Evolutionary conservation across 2,329 filamentous ascomycete genomes (phyloP).

Genomic region (Thielaviopsis musarum): DNA sequence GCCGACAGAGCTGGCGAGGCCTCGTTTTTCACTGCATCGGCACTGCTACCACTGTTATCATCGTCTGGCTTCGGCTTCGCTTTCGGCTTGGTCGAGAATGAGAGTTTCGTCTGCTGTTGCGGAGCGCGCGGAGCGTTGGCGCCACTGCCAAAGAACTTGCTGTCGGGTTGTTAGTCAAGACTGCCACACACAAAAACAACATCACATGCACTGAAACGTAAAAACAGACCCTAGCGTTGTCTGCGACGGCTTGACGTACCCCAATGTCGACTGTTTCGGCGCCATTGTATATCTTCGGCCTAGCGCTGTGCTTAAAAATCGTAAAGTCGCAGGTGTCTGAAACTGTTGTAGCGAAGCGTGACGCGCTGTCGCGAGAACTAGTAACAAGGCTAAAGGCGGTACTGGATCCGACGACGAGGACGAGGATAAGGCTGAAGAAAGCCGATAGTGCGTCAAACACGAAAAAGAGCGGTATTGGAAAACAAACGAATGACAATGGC

Average conservation of each 20-base stretch:
- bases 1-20: slow-evolving; percentile 1
- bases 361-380: not conserved
- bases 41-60: not conserved
- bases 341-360: not conserved
- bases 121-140: slow-evolving; percentile 32
- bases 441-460: not conserved
- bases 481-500: not conserved
- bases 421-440: not conserved
- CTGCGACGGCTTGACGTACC: slow-evolving; percentile 68
- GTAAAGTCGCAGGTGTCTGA: slow-evolving; percentile 1
- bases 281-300: slow-evolving; percentile 21
- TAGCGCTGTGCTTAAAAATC: slow-evolving; percentile 12
- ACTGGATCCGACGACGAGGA: not conserved
- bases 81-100: slow-evolving; percentile 48
- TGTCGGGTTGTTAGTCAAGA: slow-evolving; percentile 22
- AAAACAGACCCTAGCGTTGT: slow-evolving; percentile 52
- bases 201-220: not conserved
- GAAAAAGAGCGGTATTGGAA: not conserved
- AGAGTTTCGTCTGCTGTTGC: slow-evolving; percentile 60
- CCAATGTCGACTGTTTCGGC: slow-evolving; percentile 64
- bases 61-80: slow-evolving; percentile 2
- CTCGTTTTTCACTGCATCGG: slow-evolving; percentile 16
- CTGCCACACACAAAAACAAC: not conserved
- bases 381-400: no score
- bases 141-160: slow-evolving; percentile 73